Conservation (phyloP, 2,329 filamentous ascomycete species). For the Zymoseptoria ardabiliae region DNA sequence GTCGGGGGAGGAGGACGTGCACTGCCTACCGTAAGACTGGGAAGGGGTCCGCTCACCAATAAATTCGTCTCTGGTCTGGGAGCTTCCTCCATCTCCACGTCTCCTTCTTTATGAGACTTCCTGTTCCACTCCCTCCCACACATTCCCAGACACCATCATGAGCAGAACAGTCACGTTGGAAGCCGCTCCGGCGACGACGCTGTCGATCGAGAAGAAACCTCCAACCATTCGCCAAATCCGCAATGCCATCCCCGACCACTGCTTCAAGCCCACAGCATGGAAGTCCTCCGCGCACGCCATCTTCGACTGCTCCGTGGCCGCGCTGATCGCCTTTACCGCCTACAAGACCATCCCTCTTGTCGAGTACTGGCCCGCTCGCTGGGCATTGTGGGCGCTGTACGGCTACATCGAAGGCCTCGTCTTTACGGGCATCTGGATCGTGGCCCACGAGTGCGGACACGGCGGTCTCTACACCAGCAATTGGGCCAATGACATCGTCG, state of each 20-base stretch:
- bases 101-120: not conserved
- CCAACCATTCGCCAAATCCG: constrained; percentile 1
- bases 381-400: constrained; percentile 36
- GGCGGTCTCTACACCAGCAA: constrained; percentile 56
- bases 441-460: constrained; percentile 66
- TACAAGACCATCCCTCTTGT: constrained; percentile 1
- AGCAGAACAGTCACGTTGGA: not conserved
- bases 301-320: constrained; percentile 3
- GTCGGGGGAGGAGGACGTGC: not conserved
- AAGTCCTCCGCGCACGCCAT: constrained; percentile 7
- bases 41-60: not conserved
- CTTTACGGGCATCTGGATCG: constrained; percentile 62
- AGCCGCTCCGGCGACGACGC: not conserved
- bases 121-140: not conserved
- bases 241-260: constrained; percentile 8
- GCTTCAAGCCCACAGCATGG: constrained; percentile 4
- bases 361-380: constrained; percentile 2
- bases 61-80: not conserved
- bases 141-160: not conserved
- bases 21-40: not conserved
- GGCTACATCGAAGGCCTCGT: constrained; percentile 58
- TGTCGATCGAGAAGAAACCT: not conserved
- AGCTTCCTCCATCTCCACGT: not conserved
- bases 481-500: constrained; percentile 53
- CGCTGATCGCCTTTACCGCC: constrained; percentile 4